These are phyloP conservation scores for Picocystis salinarum DNA, from an alignment of 139 green algal genomes.

Conservation along the genomic window DNA sequence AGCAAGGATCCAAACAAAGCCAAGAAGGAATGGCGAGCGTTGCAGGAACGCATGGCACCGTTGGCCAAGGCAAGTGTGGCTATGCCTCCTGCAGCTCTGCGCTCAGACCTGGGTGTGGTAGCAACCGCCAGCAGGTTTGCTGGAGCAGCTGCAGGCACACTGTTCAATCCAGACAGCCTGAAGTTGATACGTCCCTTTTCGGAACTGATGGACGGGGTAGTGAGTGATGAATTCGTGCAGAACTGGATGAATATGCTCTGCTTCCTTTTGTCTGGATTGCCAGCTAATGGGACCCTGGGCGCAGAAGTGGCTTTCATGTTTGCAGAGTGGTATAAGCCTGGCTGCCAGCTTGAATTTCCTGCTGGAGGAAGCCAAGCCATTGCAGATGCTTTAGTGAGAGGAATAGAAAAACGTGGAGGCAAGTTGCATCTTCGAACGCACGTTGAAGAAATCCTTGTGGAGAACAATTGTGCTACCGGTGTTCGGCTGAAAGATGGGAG, in stretches of 20 bases:
- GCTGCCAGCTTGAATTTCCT: constrained; percentile 68
- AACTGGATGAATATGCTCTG: constrained; percentile 90
- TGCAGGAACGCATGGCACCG: constrained; percentile 65
- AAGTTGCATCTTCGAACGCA: constrained; percentile 45
- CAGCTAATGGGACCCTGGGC: constrained; percentile 74
- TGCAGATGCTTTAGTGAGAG: constrained; percentile 63
- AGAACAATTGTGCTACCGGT: constrained; percentile 35
- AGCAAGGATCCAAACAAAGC: constrained; percentile 4
- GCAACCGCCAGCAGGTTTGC: constrained; percentile 31
- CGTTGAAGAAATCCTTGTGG: constrained; percentile 59
- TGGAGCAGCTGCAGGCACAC: constrained; percentile 26
- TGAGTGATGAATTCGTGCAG: constrained; percentile 63
- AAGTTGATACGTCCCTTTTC: too few relatives aligned
- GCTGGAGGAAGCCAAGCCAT: constrained; percentile 68
- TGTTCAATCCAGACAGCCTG: too few relatives aligned
- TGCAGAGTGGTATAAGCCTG: constrained; percentile 29
- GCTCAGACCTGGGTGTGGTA: constrained; percentile 25
- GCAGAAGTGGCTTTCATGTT: constrained; percentile 60
- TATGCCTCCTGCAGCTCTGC: constrained; percentile 66
- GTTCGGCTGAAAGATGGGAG: constrained; percentile 27
- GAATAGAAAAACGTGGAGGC: constrained; percentile 72
- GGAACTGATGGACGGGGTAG: constrained; percentile 27
- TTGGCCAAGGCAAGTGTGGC: constrained; percentile 47
- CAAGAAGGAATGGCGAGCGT: constrained; percentile 22
- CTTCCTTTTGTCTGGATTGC: constrained; percentile 83